Base-by-base conservation (phyloP, 352 stramenopile species). In the Phytopythium kandeliae region DNA sequence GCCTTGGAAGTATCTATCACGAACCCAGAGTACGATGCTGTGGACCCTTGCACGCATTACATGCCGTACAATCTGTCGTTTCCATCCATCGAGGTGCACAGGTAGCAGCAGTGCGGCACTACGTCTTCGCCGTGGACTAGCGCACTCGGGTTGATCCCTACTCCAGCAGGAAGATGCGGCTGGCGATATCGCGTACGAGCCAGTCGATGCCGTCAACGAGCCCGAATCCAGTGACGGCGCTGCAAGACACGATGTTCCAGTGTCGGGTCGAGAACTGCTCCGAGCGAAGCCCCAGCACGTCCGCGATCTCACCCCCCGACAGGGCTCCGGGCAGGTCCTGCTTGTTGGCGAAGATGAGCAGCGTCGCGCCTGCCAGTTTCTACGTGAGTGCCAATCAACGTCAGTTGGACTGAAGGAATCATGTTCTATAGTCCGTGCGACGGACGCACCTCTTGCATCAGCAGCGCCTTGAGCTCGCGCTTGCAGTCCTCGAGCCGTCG, bases 291-390 rank as follows among this genome's bases (percentile, higher is more conserved):
- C 86, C 82, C 26, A 98, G 73, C 17, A 80, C 68, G 35, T 92
- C 60, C 13, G 80, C 86, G 61, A 99, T 99, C 59, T 98, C 87
- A 16, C 90, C 72, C 6, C 70, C 74, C 12, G 76, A 76, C 12
- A 99, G 65, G 24, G 96, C 94, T 2, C 96, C 95, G 9, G 77
- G 77, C 7, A 99, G 65, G 60, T 99, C 97, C 64, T 99, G 96
- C 63, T 99, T 99, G 81, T 99, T 99, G 30, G 96, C 97, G 54
- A 99, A 98, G 59, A 99, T 97, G 33, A 99, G 72, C n/a, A 99
- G 74, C 42, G 91, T 98, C 10, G 97, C 96, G n/a, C 96, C 97
- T 2, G 94, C 94, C 37, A 99, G 78, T 85, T 99, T 99, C 79
- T 99, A 22, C n/a, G n/a, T n/a, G n/a, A n/a, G n/a, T n/a, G n/a